Percentiles rank a stretch among this genome's conserved stretches.
These are phyloP conservation scores for Jackrogersella minutella DNA, from an alignment of 495 filamentous ascomycete species.

Conservation along the genomic window DNA sequence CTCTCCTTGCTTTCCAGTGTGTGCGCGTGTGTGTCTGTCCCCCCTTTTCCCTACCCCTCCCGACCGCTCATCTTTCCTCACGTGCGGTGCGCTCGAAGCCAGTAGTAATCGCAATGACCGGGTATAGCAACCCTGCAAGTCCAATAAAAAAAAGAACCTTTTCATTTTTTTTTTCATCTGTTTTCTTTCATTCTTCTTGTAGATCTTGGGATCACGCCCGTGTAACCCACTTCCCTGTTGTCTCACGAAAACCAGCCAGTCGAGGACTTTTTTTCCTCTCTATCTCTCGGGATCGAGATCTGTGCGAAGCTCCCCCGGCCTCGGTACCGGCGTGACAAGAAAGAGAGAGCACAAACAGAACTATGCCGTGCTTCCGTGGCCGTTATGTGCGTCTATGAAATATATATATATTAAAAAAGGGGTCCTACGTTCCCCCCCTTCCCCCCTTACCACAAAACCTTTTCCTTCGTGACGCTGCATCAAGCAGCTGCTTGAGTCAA, in stretches of 20 bases:
- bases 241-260: no score
- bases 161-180: background rate
- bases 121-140: conserved; percentile 3
- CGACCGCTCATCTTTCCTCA: background rate
- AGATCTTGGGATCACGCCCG: conserved; percentile 13
- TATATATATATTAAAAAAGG: background rate
- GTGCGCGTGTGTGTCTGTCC: background rate
- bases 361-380: background rate
- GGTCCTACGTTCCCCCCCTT: background rate
- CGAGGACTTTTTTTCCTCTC: no score
- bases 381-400: conserved; percentile 6
- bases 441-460: conserved; percentile 1
- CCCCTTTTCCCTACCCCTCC: background rate
- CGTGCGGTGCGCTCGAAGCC: background rate
- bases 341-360: background rate
- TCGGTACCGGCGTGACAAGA: conserved; percentile 1
- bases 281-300: conserved; percentile 38
- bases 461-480: background rate
- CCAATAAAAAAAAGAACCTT: no score
- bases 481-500: conserved; percentile 5
- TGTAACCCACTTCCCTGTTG: conserved; percentile 29
- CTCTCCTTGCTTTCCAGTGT: background rate
- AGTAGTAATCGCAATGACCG: background rate
- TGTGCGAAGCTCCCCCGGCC: conserved; percentile 23
- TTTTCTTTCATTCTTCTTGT: background rate